phyloP scores from a whole-genome alignment of 2,329 filamentous ascomycete species.

The Trichoderma sp. region DNA sequence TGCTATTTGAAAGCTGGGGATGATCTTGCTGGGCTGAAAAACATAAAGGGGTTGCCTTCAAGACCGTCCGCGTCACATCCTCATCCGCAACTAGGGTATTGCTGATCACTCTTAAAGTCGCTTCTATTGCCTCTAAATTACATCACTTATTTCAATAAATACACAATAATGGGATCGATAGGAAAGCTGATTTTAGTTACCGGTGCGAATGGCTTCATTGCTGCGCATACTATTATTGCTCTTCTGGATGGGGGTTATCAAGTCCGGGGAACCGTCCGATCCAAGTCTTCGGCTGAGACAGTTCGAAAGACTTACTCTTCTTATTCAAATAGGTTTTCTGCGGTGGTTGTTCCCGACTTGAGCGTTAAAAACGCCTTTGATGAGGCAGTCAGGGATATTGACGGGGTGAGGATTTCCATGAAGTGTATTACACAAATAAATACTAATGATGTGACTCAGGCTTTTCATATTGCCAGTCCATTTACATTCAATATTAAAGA shows the following conservation, averaged over 20 bases:
- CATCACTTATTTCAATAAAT: neutral
- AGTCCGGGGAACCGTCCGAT: neutral
- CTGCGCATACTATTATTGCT: neutral
- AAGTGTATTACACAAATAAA: neutral
- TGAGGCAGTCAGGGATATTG: neutral
- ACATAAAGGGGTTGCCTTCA: neutral
- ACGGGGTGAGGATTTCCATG: neutral
- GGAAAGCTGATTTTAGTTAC: neutral
- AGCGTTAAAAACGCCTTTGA: neutral
- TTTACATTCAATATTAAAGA: neutral
- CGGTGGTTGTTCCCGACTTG: neutral
- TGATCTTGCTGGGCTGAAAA: neutral
- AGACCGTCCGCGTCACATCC: neutral
- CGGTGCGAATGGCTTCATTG: neutral
- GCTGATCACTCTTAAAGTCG: neutral
- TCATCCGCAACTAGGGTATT: neutral
- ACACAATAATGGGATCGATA: neutral
- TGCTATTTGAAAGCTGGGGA: neutral
- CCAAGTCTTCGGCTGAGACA: neutral
- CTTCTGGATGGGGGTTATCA: neutral
- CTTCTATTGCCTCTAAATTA: neutral
- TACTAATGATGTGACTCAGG: neutral
- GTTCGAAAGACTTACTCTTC: neutral
- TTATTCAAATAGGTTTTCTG: neutral
- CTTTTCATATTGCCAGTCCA: neutral